These are phyloP conservation scores for Fraxinus angustifolia DNA, from an alignment of 305 asterid genomes.

Conservation along the genomic window DNA sequence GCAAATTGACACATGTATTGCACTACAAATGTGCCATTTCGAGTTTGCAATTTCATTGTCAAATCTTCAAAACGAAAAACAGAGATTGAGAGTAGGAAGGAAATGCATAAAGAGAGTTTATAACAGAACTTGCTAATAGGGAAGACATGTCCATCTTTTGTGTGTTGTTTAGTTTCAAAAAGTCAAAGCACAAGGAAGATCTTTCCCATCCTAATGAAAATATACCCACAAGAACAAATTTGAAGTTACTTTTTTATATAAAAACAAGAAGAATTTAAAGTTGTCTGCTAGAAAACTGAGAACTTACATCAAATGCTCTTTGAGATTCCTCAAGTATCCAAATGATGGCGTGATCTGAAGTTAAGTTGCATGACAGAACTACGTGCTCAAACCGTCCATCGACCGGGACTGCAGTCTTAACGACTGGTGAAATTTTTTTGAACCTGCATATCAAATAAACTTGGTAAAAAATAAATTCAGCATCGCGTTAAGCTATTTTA, in stretches of 20 bases:
- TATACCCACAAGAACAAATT: neutral
- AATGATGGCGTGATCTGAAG: slow-evolving; percentile 77
- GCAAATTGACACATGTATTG: neutral
- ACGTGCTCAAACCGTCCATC: slow-evolving; percentile 98
- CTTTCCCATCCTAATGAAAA: neutral
- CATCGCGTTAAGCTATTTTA: neutral
- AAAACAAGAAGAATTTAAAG: neutral
- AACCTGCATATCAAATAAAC: slow-evolving; percentile 45
- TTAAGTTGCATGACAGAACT: slow-evolving; percentile 78
- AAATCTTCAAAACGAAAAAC: neutral
- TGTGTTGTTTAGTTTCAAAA: neutral
- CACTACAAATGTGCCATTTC: neutral
- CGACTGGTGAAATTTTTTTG: slow-evolving; percentile 63
- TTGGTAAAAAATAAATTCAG: slow-evolving; percentile 10
- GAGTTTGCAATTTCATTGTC: neutral
- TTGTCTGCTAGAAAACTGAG: slow-evolving; percentile 7
- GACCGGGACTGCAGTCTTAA: slow-evolving; percentile 93
- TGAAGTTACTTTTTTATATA: neutral
- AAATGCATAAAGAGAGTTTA: neutral
- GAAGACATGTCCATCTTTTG: neutral
- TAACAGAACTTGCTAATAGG: neutral
- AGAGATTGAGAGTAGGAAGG: neutral
- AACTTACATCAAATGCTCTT: slow-evolving; percentile 70
- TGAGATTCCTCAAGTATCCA: slow-evolving; percentile 74
- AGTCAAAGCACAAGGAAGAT: neutral